Conservation (phyloP, 2,329 filamentous ascomycete species). For the Phialophora tarda region DNA sequence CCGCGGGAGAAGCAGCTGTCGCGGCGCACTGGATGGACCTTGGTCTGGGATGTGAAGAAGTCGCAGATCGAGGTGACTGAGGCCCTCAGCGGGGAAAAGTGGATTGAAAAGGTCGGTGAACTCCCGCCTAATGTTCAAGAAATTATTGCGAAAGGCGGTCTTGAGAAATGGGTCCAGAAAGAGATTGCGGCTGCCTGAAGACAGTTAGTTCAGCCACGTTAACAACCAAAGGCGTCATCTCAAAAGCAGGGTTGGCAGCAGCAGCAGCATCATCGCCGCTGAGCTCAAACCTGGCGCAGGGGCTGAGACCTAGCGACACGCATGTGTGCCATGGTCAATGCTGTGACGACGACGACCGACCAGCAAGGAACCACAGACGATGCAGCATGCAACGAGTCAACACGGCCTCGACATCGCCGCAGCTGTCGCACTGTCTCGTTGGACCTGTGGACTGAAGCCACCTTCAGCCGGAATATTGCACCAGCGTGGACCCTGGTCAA, state of each 20-base stretch:
- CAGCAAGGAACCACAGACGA: not conserved
- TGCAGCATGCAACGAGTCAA: not conserved
- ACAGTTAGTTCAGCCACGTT: too few species aligned
- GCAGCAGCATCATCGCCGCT: not conserved
- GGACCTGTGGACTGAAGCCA: not conserved
- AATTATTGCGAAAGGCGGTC: slow-evolving; percentile 76
- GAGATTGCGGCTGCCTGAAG: slow-evolving; percentile 58
- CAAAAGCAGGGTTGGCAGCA: not conserved
- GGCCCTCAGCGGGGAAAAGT: slow-evolving; percentile 68
- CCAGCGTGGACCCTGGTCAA: too few species aligned
- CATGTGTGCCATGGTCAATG: not conserved
- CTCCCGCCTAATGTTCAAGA: slow-evolving; percentile 85
- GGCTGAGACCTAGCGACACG: not conserved
- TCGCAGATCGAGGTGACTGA: slow-evolving; percentile 75
- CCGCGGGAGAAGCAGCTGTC: slow-evolving; percentile 64
- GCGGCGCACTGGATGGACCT: slow-evolving; percentile 78
- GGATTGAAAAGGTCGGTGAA: slow-evolving; percentile 83
- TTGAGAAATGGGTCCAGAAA: slow-evolving; percentile 82
- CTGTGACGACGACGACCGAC: not conserved
- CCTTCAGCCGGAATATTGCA: not conserved
- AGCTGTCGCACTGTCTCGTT: not conserved
- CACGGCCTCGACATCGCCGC: too few species aligned
- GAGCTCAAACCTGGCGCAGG: not conserved
- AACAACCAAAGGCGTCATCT: not conserved
- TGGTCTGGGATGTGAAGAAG: slow-evolving; percentile 78